These are phyloP conservation scores for Pugionium cornutum DNA, from an alignment of 345 rosid species.

Conservation along the genomic window DNA sequence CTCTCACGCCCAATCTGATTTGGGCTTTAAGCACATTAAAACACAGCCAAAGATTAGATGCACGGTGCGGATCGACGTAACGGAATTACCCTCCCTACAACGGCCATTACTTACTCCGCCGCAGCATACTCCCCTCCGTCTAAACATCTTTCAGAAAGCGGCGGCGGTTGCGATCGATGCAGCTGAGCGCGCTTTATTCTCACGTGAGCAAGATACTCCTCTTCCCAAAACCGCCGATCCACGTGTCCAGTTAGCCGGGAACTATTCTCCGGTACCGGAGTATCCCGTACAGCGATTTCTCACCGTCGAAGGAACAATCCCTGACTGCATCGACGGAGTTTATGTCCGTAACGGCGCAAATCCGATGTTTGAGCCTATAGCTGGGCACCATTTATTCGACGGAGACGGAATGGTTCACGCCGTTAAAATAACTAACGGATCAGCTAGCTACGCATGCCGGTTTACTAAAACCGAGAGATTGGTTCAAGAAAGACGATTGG, in stretches of 20 bases:
- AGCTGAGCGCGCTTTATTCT: constrained; percentile 57
- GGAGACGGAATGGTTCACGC: constrained; percentile 99
- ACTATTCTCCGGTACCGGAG: constrained; percentile 84
- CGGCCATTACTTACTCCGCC: constrained; percentile 24
- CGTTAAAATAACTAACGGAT: constrained; percentile 56
- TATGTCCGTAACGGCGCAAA: constrained; percentile 95
- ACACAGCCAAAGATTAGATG: constrained; percentile 26
- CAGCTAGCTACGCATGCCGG: constrained; percentile 82
- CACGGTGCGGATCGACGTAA: constrained; percentile 35
- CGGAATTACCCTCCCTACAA: constrained; percentile 26
- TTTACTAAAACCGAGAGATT: constrained; percentile 70
- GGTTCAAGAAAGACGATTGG: constrained; percentile 49
- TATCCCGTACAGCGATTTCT: constrained; percentile 51
- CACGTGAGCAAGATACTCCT: constrained; percentile 55
- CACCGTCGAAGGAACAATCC: constrained; percentile 63
- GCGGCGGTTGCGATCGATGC: constrained; percentile 60
- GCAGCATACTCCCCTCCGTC: constrained; percentile 41
- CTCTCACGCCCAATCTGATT: constrained; percentile 23
- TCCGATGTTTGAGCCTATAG: constrained; percentile 75
- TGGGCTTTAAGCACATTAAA: constrained; percentile 33
- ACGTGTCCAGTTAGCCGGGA: constrained; percentile 74
- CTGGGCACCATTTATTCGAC: constrained; percentile 93
- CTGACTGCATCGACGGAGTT: constrained; percentile 75
- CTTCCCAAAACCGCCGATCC: constrained; percentile 89
- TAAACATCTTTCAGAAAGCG: constrained; percentile 66